Percentiles rank a stretch among this genome's conserved stretches.
phyloP scores from a whole-genome alignment of 2,329 filamentous ascomycete genomes.

The Fusarium denticulatum region DNA sequence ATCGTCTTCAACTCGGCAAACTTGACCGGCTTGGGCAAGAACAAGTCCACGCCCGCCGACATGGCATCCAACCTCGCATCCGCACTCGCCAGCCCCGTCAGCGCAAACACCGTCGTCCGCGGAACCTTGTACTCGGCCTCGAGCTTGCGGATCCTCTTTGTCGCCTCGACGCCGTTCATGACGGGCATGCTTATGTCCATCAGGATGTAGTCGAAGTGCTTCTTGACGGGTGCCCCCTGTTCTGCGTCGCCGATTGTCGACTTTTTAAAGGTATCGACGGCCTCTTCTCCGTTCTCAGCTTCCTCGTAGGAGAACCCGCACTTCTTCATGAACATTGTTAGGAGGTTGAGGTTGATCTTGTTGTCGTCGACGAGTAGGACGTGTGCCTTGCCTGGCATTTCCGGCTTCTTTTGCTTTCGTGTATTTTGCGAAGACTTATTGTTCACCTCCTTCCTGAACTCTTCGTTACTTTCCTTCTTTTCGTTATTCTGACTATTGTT shows the following conservation, averaged over 20 bases:
- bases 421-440: not conserved
- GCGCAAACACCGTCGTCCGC: slow-evolving; percentile 59
- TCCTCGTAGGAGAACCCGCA: slow-evolving; percentile 53
- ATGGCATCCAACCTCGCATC: slow-evolving; percentile 61
- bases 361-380: slow-evolving; percentile 56
- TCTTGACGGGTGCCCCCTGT: not conserved
- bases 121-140: slow-evolving; percentile 54
- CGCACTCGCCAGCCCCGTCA: slow-evolving; percentile 62
- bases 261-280: slow-evolving; percentile 55
- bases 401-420: not conserved
- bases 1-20: slow-evolving; percentile 54
- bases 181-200: slow-evolving; percentile 67
- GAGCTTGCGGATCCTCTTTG: slow-evolving; percentile 58
- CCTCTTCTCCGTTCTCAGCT: slow-evolving; percentile 59
- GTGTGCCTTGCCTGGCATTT: slow-evolving; percentile 16
- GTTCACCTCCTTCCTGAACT: not conserved
- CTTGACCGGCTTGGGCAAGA: slow-evolving; percentile 61
- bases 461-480: not conserved
- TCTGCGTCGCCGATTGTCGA: slow-evolving; percentile 23
- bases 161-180: slow-evolving; percentile 61
- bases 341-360: slow-evolving; percentile 54
- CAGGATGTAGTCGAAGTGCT: slow-evolving; percentile 49
- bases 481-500: not conserved
- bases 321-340: slow-evolving; percentile 55
- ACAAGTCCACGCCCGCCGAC: slow-evolving; percentile 59